phyloP scores from a whole-genome alignment of 2,329 filamentous ascomycete species.

The Clonostachys sp. region DNA sequence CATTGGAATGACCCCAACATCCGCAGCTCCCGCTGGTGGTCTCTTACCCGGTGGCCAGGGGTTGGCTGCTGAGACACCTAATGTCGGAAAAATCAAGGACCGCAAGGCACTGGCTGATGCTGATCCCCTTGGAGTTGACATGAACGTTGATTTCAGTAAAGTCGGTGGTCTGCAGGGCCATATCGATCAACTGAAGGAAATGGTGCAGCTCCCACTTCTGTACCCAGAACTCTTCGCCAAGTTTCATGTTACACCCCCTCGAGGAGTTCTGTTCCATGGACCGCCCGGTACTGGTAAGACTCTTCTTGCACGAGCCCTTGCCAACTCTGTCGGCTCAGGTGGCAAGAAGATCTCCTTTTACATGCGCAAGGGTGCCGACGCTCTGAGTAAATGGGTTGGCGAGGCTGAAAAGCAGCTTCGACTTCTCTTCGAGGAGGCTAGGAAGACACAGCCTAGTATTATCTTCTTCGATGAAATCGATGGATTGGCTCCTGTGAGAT shows the following conservation, averaged over 20 bases:
- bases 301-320: constrained; percentile 85
- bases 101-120: constrained; percentile 88
- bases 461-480: constrained; percentile 99
- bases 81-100: constrained; percentile 91
- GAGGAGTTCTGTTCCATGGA: constrained; percentile 94
- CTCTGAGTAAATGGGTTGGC: constrained; percentile 97
- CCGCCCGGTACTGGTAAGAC: constrained; percentile 98
- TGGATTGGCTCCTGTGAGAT: constrained; percentile 89
- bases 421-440: constrained; percentile 89
- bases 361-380: constrained; percentile 98
- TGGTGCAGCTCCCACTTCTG: constrained; percentile 90
- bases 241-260: constrained; percentile 89
- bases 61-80: constrained; percentile 54
- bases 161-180: constrained; percentile 90
- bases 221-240: constrained; percentile 92
- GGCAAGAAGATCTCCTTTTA: constrained; percentile 97
- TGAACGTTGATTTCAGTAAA: constrained; percentile 89
- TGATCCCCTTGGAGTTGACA: constrained; percentile 88
- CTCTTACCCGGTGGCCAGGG: constrained; percentile 35
- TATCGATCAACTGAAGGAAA: constrained; percentile 96
- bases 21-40: constrained; percentile 39
- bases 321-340: constrained; percentile 83
- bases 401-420: constrained; percentile 95
- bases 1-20: constrained; percentile 56
- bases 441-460: constrained; percentile 94